Percentiles rank a stretch among this genome's conserved stretches.
Conservation (phyloP, 768 basidiomycete species). For the Fistulinella prunicolor region DNA sequence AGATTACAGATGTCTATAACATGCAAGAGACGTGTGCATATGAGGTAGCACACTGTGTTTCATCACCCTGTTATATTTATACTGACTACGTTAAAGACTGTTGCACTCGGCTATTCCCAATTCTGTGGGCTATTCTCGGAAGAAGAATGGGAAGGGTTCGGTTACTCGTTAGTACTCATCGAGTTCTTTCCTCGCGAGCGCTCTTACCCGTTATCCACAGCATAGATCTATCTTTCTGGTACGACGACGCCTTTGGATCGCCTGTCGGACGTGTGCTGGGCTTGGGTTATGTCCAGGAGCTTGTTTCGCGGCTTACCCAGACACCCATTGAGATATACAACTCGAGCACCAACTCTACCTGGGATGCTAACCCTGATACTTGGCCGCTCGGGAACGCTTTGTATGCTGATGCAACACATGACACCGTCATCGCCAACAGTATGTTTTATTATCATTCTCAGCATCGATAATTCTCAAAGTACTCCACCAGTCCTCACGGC, state of each 20-base stretch:
- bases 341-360: slow-evolving; percentile 80
- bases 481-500: slow-evolving; percentile 66
- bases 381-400: slow-evolving; percentile 71
- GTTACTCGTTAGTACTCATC: slow-evolving; percentile 62
- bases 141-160: slow-evolving; percentile 92
- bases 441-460: slow-evolving; percentile 22
- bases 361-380: slow-evolving; percentile 64
- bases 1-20: slow-evolving; percentile 65
- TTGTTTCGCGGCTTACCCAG: slow-evolving; percentile 78
- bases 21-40: slow-evolving; percentile 86
- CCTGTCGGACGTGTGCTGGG: slow-evolving; percentile 76
- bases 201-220: slow-evolving; percentile 5
- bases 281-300: slow-evolving; percentile 78
- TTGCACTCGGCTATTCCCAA: slow-evolving; percentile 85
- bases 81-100: slow-evolving; percentile 53
- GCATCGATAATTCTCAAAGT: neutral
- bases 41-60: slow-evolving; percentile 46
- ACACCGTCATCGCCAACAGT: slow-evolving; percentile 86
- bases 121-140: slow-evolving; percentile 90
- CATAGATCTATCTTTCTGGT: slow-evolving; percentile 35
- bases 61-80: neutral
- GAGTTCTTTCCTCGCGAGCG: neutral
- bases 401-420: slow-evolving; percentile 89
- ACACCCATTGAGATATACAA: slow-evolving; percentile 68
- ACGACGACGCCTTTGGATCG: slow-evolving; percentile 77